phyloP scores from a whole-genome alignment of 2,329 filamentous ascomycete genomes.

The Fusarium sp. region DNA sequence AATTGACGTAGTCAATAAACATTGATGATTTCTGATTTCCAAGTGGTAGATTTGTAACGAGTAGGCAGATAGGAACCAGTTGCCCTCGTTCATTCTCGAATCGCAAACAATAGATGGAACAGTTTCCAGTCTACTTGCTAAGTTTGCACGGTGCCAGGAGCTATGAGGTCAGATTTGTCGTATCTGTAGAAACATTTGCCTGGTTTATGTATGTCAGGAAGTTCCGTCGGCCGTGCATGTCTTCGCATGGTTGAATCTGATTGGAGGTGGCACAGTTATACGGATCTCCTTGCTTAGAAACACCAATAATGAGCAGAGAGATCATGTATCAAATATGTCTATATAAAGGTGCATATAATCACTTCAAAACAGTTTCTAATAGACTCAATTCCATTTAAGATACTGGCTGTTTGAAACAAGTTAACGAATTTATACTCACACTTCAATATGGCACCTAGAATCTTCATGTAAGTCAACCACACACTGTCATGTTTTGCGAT shows the following conservation, averaged over 20 bases:
- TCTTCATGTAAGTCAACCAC: slow-evolving; percentile 54
- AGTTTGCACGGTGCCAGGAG: not conserved
- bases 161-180: not conserved
- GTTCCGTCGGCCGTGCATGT: not conserved
- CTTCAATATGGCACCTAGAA: slow-evolving; percentile 52
- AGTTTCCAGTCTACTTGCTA: not conserved
- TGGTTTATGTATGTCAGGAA: not conserved
- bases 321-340: not conserved
- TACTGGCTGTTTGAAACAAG: too few relatives aligned
- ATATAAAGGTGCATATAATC: not conserved
- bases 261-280: not conserved
- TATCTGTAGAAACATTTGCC: not conserved
- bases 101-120: accelerated
- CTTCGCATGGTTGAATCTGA: not conserved
- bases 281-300: not conserved
- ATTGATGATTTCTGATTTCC: not conserved
- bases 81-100: not conserved
- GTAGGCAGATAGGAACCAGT: not conserved
- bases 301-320: not conserved
- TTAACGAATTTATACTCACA: not conserved
- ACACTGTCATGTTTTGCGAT: not conserved
- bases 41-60: not conserved
- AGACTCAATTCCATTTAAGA: too few relatives aligned
- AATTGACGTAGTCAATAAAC: not conserved
- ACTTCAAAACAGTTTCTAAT: not conserved